A percentile compares a stretch with the other conserved stretches of the same genome.
phyloP scores from a whole-genome alignment of 257 asterid species.

The Penstemon eatonii region DNA sequence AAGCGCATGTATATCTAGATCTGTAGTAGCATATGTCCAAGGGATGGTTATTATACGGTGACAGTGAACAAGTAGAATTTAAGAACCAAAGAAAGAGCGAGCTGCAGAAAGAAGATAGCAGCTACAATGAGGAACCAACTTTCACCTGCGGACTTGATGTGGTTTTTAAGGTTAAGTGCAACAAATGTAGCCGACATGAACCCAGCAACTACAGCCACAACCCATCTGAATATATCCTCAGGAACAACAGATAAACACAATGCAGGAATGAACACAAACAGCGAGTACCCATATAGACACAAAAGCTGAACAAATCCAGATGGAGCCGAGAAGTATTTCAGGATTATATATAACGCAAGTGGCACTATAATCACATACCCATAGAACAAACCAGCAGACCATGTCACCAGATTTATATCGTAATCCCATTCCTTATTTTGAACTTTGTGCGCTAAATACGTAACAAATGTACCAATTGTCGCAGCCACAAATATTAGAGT shows the following conservation, averaged over 20 bases:
- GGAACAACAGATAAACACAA: slow-evolving; percentile 91
- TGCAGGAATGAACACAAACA: slow-evolving; percentile 93
- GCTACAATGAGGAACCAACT: slow-evolving; percentile 90
- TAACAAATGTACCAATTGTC: slow-evolving; percentile 90
- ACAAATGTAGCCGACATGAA: slow-evolving; percentile 93
- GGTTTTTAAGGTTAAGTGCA: slow-evolving; percentile 82
- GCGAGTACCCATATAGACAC: slow-evolving; percentile 94
- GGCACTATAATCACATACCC: slow-evolving; percentile 91
- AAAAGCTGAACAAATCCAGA: slow-evolving; percentile 83
- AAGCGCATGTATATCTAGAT: slow-evolving; percentile 2
- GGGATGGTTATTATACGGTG: slow-evolving; percentile 40
- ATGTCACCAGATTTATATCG: slow-evolving; percentile 81
- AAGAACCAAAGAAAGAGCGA: slow-evolving; percentile 87
- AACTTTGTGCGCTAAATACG: slow-evolving; percentile 84
- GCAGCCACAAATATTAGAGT: slow-evolving; percentile 97
- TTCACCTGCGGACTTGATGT: slow-evolving; percentile 93
- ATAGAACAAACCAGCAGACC: slow-evolving; percentile 96
- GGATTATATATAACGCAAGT: slow-evolving; percentile 67
- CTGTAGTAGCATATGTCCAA: slow-evolving; percentile 2
- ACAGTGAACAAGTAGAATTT: slow-evolving; percentile 80
- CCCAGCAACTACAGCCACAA: slow-evolving; percentile 87
- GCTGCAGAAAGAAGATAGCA: slow-evolving; percentile 89
- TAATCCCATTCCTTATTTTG: slow-evolving; percentile 84
- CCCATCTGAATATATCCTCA: slow-evolving; percentile 85
- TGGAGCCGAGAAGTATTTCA: slow-evolving; percentile 97